Conservation (phyloP, 179 eudicot species). For the Corrigiola litoralis region DNA sequence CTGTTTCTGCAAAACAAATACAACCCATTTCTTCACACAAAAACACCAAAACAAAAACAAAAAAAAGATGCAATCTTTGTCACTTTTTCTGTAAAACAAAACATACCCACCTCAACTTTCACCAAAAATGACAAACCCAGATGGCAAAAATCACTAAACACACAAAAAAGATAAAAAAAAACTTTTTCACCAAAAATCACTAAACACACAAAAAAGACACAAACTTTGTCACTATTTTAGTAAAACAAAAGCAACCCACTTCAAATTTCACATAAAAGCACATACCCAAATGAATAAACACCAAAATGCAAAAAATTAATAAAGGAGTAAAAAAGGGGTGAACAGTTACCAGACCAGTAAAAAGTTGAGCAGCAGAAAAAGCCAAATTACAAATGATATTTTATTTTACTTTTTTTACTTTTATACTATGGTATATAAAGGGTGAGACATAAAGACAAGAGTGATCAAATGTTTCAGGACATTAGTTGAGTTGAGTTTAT, state of each 20-base stretch:
- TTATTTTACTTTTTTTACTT: no score
- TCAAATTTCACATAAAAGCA: not conserved
- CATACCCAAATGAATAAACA: constrained; percentile 15
- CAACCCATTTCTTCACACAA: not conserved
- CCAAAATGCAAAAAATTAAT: not conserved
- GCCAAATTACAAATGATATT: not conserved
- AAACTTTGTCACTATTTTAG: not conserved
- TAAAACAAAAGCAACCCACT: constrained; percentile 9
- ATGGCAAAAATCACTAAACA: not conserved
- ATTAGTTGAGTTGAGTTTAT: no score
- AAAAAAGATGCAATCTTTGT: not conserved
- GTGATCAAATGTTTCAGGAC: no score
- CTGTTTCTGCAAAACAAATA: not conserved
- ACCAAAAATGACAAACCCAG: constrained; percentile 13
- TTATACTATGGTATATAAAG: no score
- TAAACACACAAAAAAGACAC: constrained; percentile 4
- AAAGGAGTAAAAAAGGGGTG: not conserved
- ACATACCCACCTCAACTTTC: constrained; percentile 9
- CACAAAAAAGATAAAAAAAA: not conserved
- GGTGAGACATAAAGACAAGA: no score
- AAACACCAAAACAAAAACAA: not conserved
- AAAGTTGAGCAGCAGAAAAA: constrained; percentile 1
- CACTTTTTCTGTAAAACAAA: not conserved
- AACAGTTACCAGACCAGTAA: constrained; percentile 8
- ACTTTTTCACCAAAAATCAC: not conserved